A percentile compares a stretch with the other conserved stretches of the same genome.
These are phyloP conservation scores for Huntiella bhutanensis DNA, from an alignment of 2,329 filamentous ascomycete species.

Conservation along the genomic window DNA sequence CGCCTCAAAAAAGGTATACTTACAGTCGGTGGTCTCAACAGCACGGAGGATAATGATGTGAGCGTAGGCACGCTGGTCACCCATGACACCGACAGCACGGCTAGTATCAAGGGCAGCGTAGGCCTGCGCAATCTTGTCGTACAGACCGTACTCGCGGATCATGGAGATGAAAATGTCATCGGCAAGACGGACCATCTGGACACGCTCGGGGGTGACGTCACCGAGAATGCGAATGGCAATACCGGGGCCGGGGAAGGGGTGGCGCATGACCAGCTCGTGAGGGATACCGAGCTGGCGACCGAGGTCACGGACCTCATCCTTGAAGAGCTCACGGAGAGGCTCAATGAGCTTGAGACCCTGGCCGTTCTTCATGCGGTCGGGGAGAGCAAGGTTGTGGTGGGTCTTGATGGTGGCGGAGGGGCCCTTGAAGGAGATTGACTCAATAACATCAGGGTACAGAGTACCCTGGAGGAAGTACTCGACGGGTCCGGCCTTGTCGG, in stretches of 20 bases:
- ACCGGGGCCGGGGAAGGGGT: slow-evolving; percentile 24
- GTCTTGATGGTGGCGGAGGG: slow-evolving; percentile 34
- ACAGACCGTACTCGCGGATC: slow-evolving; percentile 54
- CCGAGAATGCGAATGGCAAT: slow-evolving; percentile 68
- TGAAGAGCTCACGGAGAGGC: slow-evolving; percentile 63
- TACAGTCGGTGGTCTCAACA: slow-evolving; percentile 21
- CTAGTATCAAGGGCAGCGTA: slow-evolving; percentile 12
- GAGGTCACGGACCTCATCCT: slow-evolving; percentile 32
- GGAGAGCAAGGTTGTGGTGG: slow-evolving; percentile 54
- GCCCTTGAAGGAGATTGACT: slow-evolving; percentile 29
- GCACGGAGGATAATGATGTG: slow-evolving; percentile 23
- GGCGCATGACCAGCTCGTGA: slow-evolving; percentile 17
- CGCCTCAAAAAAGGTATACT: background rate
- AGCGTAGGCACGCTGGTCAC: slow-evolving; percentile 45
- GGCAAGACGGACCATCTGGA: slow-evolving; percentile 60
- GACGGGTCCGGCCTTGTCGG: slow-evolving; percentile 51
- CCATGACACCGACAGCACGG: slow-evolving; percentile 17
- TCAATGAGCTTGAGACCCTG: slow-evolving; percentile 49
- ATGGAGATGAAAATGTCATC: slow-evolving; percentile 59
- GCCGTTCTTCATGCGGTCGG: slow-evolving; percentile 31
- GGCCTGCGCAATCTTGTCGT: slow-evolving; percentile 31
- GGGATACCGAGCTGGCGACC: slow-evolving; percentile 18
- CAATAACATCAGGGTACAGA: slow-evolving; percentile 38
- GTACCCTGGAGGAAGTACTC: slow-evolving; percentile 78
- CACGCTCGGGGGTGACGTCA: slow-evolving; percentile 61